Evolutionary conservation across 2,329 filamentous ascomycete genomes (phyloP).

Genomic region (Aspergillus nomiae): DNA sequence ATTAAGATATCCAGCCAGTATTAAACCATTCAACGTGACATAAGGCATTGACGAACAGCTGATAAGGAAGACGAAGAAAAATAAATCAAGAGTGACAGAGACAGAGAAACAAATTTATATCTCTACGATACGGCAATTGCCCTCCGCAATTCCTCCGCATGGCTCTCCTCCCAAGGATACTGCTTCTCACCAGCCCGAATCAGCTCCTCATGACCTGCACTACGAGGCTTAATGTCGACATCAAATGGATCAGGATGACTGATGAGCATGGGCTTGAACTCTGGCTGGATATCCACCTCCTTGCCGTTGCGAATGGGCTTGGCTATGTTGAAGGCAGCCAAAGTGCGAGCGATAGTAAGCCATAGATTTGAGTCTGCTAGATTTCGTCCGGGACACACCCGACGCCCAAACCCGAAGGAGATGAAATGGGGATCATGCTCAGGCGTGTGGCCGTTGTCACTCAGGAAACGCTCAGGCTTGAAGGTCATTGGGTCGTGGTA

Average conservation of each 20-base stretch:
- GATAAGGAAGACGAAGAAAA: too few relatives aligned
- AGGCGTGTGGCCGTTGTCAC: conserved; percentile 26
- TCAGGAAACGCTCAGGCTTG: conserved; percentile 47
- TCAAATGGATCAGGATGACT: conserved; percentile 13
- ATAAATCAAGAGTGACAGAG: too few relatives aligned
- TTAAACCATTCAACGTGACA: too few relatives aligned
- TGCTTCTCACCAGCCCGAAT: conserved; percentile 10
- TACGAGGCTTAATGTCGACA: conserved; percentile 15
- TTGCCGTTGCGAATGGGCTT: conserved; percentile 19
- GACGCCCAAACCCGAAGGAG: conserved; percentile 26
- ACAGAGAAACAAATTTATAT: too few relatives aligned
- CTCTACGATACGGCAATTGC: too few relatives aligned
- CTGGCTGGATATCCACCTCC: conserved; percentile 10
- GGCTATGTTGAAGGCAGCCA: conserved; percentile 21
- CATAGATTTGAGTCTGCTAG: conserved; percentile 25
- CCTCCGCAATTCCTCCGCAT: conserved; percentile 12
- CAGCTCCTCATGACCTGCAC: conserved; percentile 9
- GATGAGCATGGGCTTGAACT: conserved; percentile 16
- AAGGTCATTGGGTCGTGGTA: conserved; percentile 43
- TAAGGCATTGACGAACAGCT: too few relatives aligned
- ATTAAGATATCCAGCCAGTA: too few relatives aligned
- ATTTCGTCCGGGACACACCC: conserved; percentile 23
- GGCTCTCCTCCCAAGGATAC: conserved; percentile 16
- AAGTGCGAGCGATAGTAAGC: conserved; percentile 16
- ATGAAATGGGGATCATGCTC: conserved; percentile 41